A percentile compares a stretch with the other conserved stretches of the same genome.
Conservation (phyloP, 345 rosid species). For the Eucalyptus pumila region DNA sequence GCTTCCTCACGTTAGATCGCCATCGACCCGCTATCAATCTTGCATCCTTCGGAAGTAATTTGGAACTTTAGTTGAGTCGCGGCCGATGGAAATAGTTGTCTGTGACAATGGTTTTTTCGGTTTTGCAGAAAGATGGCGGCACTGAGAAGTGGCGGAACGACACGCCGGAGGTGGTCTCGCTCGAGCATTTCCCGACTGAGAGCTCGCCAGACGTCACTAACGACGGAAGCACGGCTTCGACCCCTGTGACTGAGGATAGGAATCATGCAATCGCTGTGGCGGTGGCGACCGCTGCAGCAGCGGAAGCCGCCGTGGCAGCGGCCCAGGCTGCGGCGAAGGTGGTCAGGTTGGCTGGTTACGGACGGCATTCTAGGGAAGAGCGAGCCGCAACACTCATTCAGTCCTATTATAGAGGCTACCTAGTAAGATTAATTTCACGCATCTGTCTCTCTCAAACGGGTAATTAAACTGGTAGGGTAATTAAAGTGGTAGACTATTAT, state of each 20-base stretch:
- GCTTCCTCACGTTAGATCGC: neutral
- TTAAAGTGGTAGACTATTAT: neutral
- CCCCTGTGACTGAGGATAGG: slow-evolving; percentile 44
- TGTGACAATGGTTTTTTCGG: neutral
- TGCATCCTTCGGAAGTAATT: neutral
- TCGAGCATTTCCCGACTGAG: slow-evolving; percentile 74
- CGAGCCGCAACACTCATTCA: slow-evolving; percentile 84
- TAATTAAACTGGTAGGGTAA: neutral
- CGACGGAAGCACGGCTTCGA: slow-evolving; percentile 41
- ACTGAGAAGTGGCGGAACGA: slow-evolving; percentile 56
- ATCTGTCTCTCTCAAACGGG: neutral
- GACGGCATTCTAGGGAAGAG: slow-evolving; percentile 68
- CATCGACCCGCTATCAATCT: neutral
- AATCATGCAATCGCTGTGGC: slow-evolving; percentile 85
- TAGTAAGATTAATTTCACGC: slow-evolving; percentile 24
- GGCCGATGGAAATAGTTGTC: neutral
- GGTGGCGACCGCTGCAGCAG: slow-evolving; percentile 88
- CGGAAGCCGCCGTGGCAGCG: slow-evolving; percentile 88
- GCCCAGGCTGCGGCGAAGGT: slow-evolving; percentile 97
- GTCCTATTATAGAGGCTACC: slow-evolving; percentile 75
- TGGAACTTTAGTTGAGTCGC: neutral
- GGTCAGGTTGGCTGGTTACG: slow-evolving; percentile 77
- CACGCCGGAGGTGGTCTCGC: slow-evolving; percentile 65
- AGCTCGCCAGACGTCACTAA: slow-evolving; percentile 78
- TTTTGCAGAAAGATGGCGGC: slow-evolving; percentile 17